These are phyloP conservation scores for Botryobasidium botryosum DNA, from an alignment of 768 basidiomycete genomes.

Conservation along the genomic window DNA sequence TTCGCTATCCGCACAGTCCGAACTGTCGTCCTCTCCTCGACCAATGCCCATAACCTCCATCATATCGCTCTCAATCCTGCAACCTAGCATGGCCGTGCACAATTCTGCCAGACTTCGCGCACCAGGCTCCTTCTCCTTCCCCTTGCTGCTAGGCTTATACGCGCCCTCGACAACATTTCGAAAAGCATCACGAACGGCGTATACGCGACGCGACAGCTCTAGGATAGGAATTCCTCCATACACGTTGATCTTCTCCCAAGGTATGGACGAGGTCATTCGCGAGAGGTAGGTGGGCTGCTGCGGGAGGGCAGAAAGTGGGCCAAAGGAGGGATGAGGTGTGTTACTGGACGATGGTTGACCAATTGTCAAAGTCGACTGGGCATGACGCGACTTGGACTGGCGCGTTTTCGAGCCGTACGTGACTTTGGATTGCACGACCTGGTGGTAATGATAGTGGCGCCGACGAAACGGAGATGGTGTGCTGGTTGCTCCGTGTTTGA, in stretches of 20 bases:
- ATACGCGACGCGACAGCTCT: constrained; percentile 2
- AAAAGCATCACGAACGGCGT: constrained; percentile 7
- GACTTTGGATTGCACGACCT: too few species aligned
- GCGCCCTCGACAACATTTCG: constrained; percentile 4
- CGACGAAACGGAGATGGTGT: too few species aligned
- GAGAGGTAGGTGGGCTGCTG: constrained; percentile 5
- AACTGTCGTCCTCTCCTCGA: background rate
- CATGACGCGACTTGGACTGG: too few species aligned
- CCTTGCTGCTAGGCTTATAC: background rate
- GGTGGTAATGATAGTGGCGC: too few species aligned
- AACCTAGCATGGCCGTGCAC: background rate
- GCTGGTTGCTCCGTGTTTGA: too few species aligned
- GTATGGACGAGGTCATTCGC: too few species aligned
- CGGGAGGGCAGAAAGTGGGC: constrained; percentile 3
- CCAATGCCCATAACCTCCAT: constrained; percentile 6
- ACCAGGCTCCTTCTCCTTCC: background rate
- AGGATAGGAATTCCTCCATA: constrained; percentile 2
- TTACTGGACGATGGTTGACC: background rate
- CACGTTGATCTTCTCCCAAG: too few species aligned
- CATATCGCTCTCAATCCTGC: constrained; percentile 1
- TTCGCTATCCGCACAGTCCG: too few species aligned
- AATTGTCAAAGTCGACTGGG: too few species aligned
- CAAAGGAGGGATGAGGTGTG: background rate
- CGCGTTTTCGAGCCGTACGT: too few species aligned
- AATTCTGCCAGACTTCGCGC: background rate